A percentile compares a stretch with the other conserved stretches of the same genome.
Conservation (phyloP, 2,329 filamentous ascomycete genomes). For the Dactylellina drechsleri region DNA sequence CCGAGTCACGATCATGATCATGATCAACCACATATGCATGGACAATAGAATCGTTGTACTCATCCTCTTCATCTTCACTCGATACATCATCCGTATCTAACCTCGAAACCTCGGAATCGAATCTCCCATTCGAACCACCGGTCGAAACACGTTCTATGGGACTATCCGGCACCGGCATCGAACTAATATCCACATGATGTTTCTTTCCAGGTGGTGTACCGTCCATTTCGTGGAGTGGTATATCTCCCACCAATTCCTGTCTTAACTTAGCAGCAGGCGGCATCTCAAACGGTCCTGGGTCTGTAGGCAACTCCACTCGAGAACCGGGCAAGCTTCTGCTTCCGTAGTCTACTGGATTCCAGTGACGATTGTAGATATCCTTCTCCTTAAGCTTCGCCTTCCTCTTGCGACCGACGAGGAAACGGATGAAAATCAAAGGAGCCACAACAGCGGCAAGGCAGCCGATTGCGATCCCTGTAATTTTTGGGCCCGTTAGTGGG, state of each 20-base stretch:
- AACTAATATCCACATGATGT: slow-evolving; percentile 18
- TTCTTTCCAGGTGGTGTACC: slow-evolving; percentile 13
- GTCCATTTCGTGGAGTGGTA: slow-evolving; percentile 44
- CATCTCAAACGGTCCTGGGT: slow-evolving; percentile 41
- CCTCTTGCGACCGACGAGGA: slow-evolving; percentile 37
- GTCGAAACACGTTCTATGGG: slow-evolving; percentile 50
- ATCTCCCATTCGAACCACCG: slow-evolving; percentile 16
- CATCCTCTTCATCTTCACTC: slow-evolving; percentile 30
- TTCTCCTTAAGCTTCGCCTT: slow-evolving; percentile 44
- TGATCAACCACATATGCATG: slow-evolving; percentile 22
- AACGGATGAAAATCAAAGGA: slow-evolving; percentile 44
- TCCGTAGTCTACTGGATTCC: slow-evolving; percentile 37
- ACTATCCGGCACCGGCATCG: slow-evolving; percentile 40
- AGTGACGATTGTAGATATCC: slow-evolving; percentile 37
- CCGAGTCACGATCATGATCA: slow-evolving; percentile 27
- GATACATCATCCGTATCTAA: slow-evolving; percentile 46
- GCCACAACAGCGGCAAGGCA: slow-evolving; percentile 46
- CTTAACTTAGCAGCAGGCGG: slow-evolving; percentile 45
- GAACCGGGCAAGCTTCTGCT: slow-evolving; percentile 48
- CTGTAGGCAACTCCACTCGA: slow-evolving; percentile 41
- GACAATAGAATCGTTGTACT: slow-evolving; percentile 39
- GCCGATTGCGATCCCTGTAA: slow-evolving; percentile 51
- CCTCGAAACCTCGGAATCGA: slow-evolving; percentile 51
- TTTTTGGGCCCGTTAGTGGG: slow-evolving; percentile 44
- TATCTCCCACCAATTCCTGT: slow-evolving; percentile 39